A percentile compares a stretch with the other conserved stretches of the same genome.
Evolutionary conservation across 2,329 filamentous ascomycete genomes (phyloP).

Genomic region (Drechslera avenae): DNA sequence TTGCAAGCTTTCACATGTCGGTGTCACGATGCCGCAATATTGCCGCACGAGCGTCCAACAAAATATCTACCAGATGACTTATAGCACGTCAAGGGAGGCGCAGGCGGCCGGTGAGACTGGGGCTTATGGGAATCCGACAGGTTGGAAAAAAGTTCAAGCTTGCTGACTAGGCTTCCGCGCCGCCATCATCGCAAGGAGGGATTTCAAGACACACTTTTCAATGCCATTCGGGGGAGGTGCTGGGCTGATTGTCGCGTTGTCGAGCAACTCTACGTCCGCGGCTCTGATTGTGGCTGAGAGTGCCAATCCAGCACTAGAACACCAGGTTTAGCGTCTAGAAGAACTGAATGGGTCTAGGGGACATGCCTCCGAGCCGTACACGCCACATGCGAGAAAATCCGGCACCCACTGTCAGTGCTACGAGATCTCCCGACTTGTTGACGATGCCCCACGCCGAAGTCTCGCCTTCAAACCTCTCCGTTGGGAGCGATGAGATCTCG

Average conservation of each 20-base stretch:
- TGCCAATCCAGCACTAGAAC: not conserved
- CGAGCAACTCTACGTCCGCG: not conserved
- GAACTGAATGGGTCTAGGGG: constrained; percentile 3
- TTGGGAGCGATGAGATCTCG: not conserved
- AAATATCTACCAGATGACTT: constrained; percentile 2
- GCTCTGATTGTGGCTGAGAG: not conserved
- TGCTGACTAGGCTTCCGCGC: not conserved
- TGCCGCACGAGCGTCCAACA: not conserved
- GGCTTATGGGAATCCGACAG: not conserved
- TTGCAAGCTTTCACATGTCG: not conserved
- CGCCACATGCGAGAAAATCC: constrained; percentile 9
- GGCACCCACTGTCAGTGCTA: not conserved
- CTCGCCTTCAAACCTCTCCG: not conserved
- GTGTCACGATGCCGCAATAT: not conserved
- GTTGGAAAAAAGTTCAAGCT: constrained; percentile 1
- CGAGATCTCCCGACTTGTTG: not conserved
- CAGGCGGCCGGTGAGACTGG: constrained; percentile 1
- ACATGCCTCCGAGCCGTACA: constrained; percentile 2
- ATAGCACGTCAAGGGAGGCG: not conserved
- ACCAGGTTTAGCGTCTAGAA: constrained; percentile 1
- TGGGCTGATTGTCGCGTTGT: not conserved
- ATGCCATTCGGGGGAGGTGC: not conserved
- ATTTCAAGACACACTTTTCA: not conserved
- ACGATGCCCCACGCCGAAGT: not conserved
- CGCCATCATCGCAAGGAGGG: not conserved